Percentiles rank a stretch among this genome's conserved stretches.
phyloP scores from a whole-genome alignment of 768 basidiomycete genomes.

The Suillus tomentosus region DNA sequence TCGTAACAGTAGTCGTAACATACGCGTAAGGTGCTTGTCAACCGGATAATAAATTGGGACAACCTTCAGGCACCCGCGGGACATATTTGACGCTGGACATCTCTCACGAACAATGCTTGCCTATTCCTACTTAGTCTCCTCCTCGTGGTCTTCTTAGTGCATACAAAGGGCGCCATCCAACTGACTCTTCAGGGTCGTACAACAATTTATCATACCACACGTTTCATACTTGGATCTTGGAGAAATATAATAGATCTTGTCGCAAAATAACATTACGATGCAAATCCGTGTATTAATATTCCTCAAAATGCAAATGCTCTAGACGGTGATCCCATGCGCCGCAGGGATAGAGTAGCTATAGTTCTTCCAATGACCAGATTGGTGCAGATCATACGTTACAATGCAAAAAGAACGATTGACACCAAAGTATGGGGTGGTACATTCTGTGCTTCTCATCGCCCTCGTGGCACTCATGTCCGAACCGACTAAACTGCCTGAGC shows the following conservation, averaged over 20 bases:
- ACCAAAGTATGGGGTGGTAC: constrained; percentile 9
- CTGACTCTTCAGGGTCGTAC: no score
- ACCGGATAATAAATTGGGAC: background rate
- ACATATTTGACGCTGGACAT: no score
- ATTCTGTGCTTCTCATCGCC: constrained; percentile 6
- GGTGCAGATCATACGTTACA: constrained; percentile 12
- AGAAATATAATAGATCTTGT: no score
- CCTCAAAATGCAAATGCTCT: no score
- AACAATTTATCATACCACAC: no score
- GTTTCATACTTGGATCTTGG: no score
- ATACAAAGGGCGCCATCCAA: no score
- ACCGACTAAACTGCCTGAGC: constrained; percentile 4
- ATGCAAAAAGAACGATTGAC: constrained; percentile 10
- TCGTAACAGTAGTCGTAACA: background rate
- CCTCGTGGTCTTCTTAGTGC: no score
- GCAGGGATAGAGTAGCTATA: background rate
- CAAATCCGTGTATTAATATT: background rate
- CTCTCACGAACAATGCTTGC: no score
- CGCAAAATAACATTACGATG: background rate
- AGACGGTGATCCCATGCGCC: no score
- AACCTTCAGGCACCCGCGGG: constrained; percentile 7
- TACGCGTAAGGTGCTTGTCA: background rate
- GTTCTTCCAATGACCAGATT: constrained; percentile 1
- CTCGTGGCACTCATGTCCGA: background rate
- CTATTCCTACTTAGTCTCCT: no score